These are phyloP conservation scores for Neophaeococcomyces mojaviensis DNA, from an alignment of 2,329 filamentous ascomycete species.

Conservation along the genomic window DNA sequence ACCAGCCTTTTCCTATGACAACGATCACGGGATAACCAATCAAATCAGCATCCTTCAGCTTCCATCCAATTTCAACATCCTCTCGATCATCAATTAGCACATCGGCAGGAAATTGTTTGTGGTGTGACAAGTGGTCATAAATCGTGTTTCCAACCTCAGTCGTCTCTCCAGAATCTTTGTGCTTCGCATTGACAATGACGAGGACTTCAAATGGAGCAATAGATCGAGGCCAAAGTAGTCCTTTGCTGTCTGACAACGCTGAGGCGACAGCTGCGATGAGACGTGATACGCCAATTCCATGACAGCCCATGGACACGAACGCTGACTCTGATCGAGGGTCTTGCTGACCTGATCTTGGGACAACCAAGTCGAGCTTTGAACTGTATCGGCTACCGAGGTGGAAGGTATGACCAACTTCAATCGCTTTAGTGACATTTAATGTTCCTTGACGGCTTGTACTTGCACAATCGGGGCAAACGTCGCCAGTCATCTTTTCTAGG, in stretches of 20 bases:
- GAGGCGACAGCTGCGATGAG: slow-evolving; percentile 82
- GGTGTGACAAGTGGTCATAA: slow-evolving; percentile 52
- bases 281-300: slow-evolving; percentile 87
- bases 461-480: slow-evolving; percentile 65
- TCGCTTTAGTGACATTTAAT: slow-evolving; percentile 61
- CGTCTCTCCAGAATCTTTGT: slow-evolving; percentile 25
- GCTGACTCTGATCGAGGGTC: slow-evolving; percentile 24
- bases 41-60: slow-evolving; percentile 80
- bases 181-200: slow-evolving; percentile 50
- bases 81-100: slow-evolving; percentile 66
- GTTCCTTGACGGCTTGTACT: slow-evolving; percentile 38
- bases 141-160: slow-evolving; percentile 47
- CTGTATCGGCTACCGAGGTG: slow-evolving; percentile 87
- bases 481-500: slow-evolving; percentile 58
- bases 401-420: slow-evolving; percentile 94
- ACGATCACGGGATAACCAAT: slow-evolving; percentile 81
- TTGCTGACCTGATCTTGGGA: slow-evolving; percentile 30
- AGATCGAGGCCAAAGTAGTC: slow-evolving; percentile 77
- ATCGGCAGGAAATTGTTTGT: slow-evolving; percentile 43
- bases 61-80: slow-evolving; percentile 64
- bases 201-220: slow-evolving; percentile 79
- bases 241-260: slow-evolving; percentile 60
- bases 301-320: slow-evolving; percentile 75
- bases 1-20: slow-evolving; percentile 67
- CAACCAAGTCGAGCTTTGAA: slow-evolving; percentile 58